Evolutionary conservation across 768 basidiomycete species (phyloP).

Genomic region (Phlebiopsis gigantea): DNA sequence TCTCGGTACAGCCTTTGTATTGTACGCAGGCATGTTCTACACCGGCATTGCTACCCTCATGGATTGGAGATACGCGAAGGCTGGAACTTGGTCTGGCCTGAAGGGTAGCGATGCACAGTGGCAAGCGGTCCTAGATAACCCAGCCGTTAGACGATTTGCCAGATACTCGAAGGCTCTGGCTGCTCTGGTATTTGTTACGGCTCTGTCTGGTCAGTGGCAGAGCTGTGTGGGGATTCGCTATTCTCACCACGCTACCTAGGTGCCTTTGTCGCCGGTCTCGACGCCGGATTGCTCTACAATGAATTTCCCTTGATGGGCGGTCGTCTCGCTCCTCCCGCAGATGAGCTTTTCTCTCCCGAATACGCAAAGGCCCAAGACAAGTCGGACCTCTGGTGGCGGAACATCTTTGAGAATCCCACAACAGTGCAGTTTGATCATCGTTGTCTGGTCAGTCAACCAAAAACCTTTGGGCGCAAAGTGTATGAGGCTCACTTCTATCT

Average conservation of each 20-base stretch:
- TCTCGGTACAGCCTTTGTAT: constrained; percentile 81
- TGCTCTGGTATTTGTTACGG: constrained; percentile 84
- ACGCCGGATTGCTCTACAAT: constrained; percentile 96
- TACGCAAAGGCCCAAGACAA: constrained; percentile 70
- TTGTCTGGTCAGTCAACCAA: constrained; percentile 61
- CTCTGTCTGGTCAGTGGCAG: constrained; percentile 66
- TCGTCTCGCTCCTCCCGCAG: constrained; percentile 68
- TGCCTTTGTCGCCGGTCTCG: constrained; percentile 96
- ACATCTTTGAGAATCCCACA: constrained; percentile 94
- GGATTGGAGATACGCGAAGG: constrained; percentile 70
- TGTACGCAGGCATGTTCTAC: constrained; percentile 92
- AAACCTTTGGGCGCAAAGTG: too few species aligned
- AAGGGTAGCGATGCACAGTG: constrained; percentile 32
- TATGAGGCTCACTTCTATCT: not conserved
- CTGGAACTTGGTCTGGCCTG: constrained; percentile 54
- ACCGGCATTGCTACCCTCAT: constrained; percentile 69
- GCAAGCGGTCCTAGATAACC: constrained; percentile 46
- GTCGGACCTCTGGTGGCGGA: constrained; percentile 90
- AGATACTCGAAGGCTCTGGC: constrained; percentile 56
- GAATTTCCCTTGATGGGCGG: constrained; percentile 98
- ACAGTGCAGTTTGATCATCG: constrained; percentile 98
- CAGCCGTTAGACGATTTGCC: constrained; percentile 53
- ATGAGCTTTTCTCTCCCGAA: constrained; percentile 72
- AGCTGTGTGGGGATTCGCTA: constrained; percentile 2
- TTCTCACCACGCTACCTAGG: constrained; percentile 42